Percentiles rank a stretch among this genome's conserved stretches.
Conservation (phyloP, 306 rosid species). For the Vigna nakashimae region DNA sequence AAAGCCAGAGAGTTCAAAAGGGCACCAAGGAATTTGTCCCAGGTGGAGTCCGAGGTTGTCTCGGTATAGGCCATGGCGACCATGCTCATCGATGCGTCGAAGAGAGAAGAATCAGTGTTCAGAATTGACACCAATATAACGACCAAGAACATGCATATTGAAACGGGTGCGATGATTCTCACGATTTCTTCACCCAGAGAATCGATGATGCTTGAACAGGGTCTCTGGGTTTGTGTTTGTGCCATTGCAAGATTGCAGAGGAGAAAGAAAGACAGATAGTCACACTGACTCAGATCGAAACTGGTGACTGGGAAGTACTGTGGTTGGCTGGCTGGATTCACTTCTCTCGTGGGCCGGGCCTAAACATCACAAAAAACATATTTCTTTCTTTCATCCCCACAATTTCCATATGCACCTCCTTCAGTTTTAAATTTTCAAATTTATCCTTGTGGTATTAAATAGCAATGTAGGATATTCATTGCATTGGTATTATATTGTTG, state of each 20-base stretch:
- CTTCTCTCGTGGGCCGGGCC: slow-evolving; percentile 35
- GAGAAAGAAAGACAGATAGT: neutral
- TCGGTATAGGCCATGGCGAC: slow-evolving; percentile 85
- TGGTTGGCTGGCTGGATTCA: neutral
- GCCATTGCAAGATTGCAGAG: slow-evolving; percentile 56
- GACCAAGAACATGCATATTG: slow-evolving; percentile 89
- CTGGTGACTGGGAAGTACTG: neutral
- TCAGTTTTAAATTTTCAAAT: too few relatives aligned
- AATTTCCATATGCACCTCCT: too few relatives aligned
- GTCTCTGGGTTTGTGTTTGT: slow-evolving; percentile 48
- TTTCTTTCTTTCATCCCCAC: too few relatives aligned
- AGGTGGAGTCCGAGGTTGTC: slow-evolving; percentile 68
- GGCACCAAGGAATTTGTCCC: slow-evolving; percentile 92
- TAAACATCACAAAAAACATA: neutral
- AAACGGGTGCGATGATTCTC: slow-evolving; percentile 82
- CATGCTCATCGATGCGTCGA: slow-evolving; percentile 51
- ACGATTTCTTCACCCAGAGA: slow-evolving; percentile 83
- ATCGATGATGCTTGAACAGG: slow-evolving; percentile 63
- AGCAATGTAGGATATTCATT: too few relatives aligned
- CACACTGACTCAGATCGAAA: slow-evolving; percentile 28
- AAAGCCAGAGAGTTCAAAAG: slow-evolving; percentile 80
- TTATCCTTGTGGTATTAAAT: too few relatives aligned
- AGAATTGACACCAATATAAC: slow-evolving; percentile 79
- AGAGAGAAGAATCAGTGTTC: slow-evolving; percentile 51
- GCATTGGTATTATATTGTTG: too few relatives aligned